phyloP scores from a whole-genome alignment of 2,329 filamentous ascomycete species.

The Coleophoma crateriformis region DNA sequence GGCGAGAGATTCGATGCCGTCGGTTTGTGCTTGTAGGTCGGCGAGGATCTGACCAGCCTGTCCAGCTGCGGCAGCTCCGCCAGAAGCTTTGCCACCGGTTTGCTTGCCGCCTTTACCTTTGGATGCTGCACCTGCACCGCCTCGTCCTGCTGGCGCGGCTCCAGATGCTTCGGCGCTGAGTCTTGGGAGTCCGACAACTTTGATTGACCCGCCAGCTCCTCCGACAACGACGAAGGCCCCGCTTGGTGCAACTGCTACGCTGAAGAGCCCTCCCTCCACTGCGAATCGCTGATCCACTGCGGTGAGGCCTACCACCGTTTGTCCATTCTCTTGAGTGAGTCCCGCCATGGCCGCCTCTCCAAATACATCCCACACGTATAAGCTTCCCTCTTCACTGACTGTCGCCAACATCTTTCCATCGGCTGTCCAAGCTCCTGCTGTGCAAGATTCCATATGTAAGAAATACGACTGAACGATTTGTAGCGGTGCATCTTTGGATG shows the following conservation, averaged over 20 bases:
- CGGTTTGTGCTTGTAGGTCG: slow-evolving; percentile 71
- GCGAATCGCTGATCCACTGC: slow-evolving; percentile 82
- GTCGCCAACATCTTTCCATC: slow-evolving; percentile 85
- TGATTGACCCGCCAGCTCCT: slow-evolving; percentile 80
- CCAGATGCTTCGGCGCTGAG: slow-evolving; percentile 22
- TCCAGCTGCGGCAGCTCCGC: slow-evolving; percentile 34
- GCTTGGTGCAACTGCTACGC: slow-evolving; percentile 74
- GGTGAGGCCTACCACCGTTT: slow-evolving; percentile 71
- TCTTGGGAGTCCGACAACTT: slow-evolving; percentile 77
- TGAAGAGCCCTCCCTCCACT: slow-evolving; percentile 88
- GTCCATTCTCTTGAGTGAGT: slow-evolving; percentile 47
- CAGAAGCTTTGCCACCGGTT: slow-evolving; percentile 31
- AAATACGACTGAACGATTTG: slow-evolving; percentile 90
- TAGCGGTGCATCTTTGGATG: slow-evolving; percentile 55
- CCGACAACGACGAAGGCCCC: slow-evolving; percentile 79
- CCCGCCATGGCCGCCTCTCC: slow-evolving; percentile 40
- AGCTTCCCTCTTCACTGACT: slow-evolving; percentile 79
- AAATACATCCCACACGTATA: slow-evolving; percentile 78
- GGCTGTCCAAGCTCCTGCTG: slow-evolving; percentile 84
- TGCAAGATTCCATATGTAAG: slow-evolving; percentile 79
- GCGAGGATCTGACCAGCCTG: slow-evolving; percentile 73
- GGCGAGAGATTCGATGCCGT: slow-evolving; percentile 73
- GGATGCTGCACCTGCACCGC: slow-evolving; percentile 15
- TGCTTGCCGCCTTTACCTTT: slow-evolving; percentile 21
- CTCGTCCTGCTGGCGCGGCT: slow-evolving; percentile 17